Base-by-base conservation (phyloP, 352 stramenopile species). In the Phytophthora pinifolia region DNA sequence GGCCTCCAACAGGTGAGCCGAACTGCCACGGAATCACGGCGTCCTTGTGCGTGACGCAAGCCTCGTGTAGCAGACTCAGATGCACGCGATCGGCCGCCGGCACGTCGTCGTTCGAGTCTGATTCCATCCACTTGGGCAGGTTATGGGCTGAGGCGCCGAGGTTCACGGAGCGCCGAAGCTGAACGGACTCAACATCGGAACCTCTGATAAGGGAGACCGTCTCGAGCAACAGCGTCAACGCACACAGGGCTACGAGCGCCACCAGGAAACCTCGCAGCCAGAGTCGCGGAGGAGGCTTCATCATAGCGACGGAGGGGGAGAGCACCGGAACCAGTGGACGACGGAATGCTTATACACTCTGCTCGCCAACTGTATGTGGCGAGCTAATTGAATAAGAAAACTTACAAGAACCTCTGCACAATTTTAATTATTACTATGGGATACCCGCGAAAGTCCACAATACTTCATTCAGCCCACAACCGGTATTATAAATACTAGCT, bases 21-120 rank as follows among this genome's bases (percentile, higher is more conserved):
- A 62, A 64, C 32, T 49, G 32, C 67, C 67, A 76, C 31, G 60
- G 55, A 10, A 81, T 61, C 36, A 81, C 53, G 9, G 43, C 33
- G 9, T 81, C 49, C 15, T 54, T 55, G 32, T 74, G 36, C 15
- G 42, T 60, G 9, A 76, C 43, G 25, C 72, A 81, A 12, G 61
- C 57, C 43, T 58, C 48, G 43, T 79, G 69, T 44, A 81, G 45
- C 34, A 57, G 31, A n/a, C 52, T 67, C 34, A 76, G 22, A 39
- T 81, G 68, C 39, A 79, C 37, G 9, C 56, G 56, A 17, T 77
- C 71, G 14, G 36, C 58, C 13, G 42, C 32, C n/a, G 65, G 45
- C 1, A 65, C 39, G 17, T 65, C 31, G 18, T n/a, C 15, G 9
- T 43, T 17, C 22, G 22, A 27, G 12, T 46, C 5, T 20, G 36